Base-by-base conservation (phyloP, 2,329 filamentous ascomycete genomes). In the Coniella lustricola region DNA sequence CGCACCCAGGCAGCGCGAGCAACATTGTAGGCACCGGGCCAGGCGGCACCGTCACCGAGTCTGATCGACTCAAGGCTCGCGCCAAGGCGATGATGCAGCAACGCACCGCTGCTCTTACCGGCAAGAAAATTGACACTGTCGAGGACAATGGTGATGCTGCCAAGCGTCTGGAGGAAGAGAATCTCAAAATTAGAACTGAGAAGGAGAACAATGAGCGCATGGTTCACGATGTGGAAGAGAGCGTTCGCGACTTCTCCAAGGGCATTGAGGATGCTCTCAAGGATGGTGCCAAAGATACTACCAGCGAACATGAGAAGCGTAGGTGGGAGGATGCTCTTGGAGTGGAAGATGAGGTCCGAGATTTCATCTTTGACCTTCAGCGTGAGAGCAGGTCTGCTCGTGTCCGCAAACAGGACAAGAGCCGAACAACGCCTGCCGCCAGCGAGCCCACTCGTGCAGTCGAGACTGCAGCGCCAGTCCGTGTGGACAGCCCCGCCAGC, bases 31-130 rank as follows among this genome's bases (percentile, higher is more conserved):
- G 93, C 39, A 97, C 91, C 53, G 93, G 93, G 9, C 91, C 90
- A 50, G 91, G 91, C 37, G 93, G 93, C 45, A 71, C 81, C 38
- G 81, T 98, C 36, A 98, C 93, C 0, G 93, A 98, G 67, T 86
- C 89, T 3, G 93, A 98, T 67, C 82, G 91, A 46, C 79, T 97
- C 56, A 97, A 96, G 72, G 93, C 93, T 32, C 82, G 90, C 57
- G 91, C 93, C 29, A 95, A 90, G 69, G 91, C 91, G 34, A 95
- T 96, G 82, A 98, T 98, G 93, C 91, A 97, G 69, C 90, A 95
- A 61, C 85, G 93, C 51, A 90, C 93, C 57, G 93, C 93, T 48
- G 91, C 93, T 16, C 71, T 98, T 54, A 89, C 90, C 18, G 93
- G 93, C 49, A 89, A 85, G 66, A 90, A 90, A 62, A 71, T 84